Evolutionary conservation across 352 stramenopile genomes (phyloP).

Genomic region (Halophytophthora polymorphica): DNA sequence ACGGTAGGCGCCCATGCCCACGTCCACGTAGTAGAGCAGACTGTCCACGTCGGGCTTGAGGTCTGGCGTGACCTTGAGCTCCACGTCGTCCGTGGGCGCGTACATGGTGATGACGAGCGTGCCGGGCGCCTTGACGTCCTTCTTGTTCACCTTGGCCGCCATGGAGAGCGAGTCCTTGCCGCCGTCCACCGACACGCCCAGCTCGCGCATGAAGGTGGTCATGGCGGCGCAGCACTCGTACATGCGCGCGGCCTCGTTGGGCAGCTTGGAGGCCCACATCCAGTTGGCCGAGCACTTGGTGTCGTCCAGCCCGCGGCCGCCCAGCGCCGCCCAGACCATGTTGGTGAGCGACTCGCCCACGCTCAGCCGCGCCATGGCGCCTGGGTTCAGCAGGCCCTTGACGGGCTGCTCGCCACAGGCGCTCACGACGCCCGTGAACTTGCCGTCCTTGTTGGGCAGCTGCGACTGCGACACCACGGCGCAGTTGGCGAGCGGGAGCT

Average conservation of each 20-base stretch:
- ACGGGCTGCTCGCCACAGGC: conserved; percentile 97
- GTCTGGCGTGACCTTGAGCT: conserved; percentile 96
- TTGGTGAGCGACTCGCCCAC: conserved; percentile 99
- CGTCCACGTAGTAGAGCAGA: conserved; percentile 94
- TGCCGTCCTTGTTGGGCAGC: conserved; percentile 81
- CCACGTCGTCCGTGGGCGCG: conserved; percentile 95
- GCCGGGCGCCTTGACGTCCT: conserved; percentile 97
- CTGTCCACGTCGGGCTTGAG: conserved; percentile 90
- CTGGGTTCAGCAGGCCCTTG: conserved; percentile 94
- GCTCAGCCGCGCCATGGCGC: conserved; percentile 95
- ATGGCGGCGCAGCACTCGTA: conserved; percentile 98
- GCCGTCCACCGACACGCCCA: conserved; percentile 97
- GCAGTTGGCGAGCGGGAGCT: conserved; percentile 96
- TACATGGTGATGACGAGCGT: conserved; percentile 98
- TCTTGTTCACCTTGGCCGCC: conserved; percentile 92
- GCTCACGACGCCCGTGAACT: conserved; percentile 93
- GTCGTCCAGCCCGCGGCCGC: conserved; percentile 91
- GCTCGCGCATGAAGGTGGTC: conserved; percentile 91
- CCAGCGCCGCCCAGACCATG: conserved; percentile 94
- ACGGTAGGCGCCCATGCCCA: conserved; percentile 88
- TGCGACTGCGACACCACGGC: conserved; percentile 96
- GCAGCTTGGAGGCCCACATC: conserved; percentile 99
- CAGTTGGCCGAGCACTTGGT: conserved; percentile 98
- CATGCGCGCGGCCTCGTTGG: conserved; percentile 98
- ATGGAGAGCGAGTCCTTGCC: conserved; percentile 99